A percentile compares a stretch with the other conserved stretches of the same genome.
These are phyloP conservation scores for Wickerhamomyces rabaulensis DNA, from an alignment of 805 yeast genomes.

Conservation along the genomic window DNA sequence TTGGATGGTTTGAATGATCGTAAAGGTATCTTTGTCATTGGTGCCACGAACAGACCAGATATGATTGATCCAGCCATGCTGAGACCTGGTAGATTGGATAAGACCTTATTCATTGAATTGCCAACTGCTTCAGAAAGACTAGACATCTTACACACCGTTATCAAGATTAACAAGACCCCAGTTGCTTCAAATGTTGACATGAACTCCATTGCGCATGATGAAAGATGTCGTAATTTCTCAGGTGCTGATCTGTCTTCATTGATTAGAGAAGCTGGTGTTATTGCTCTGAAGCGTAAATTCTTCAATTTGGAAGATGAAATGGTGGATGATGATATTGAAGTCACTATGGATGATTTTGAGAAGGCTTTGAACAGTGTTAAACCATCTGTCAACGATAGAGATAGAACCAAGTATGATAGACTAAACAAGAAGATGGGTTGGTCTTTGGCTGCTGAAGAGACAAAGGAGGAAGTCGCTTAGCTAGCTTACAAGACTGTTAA, in stretches of 20 bases:
- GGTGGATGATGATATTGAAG: slow-evolving; percentile 40
- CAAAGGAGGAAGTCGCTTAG: neutral
- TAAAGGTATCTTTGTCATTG: slow-evolving; percentile 88
- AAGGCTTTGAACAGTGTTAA: slow-evolving; percentile 69
- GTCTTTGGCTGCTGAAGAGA: slow-evolving; percentile 39
- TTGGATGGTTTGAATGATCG: slow-evolving; percentile 92
- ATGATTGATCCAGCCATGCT: slow-evolving; percentile 98
- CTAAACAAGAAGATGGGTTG: slow-evolving; percentile 73
- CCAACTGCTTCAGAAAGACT: slow-evolving; percentile 75
- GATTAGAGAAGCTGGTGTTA: slow-evolving; percentile 90
- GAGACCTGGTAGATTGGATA: slow-evolving; percentile 94
- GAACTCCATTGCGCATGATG: slow-evolving; percentile 58
- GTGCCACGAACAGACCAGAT: slow-evolving; percentile 97
- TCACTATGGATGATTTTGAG: slow-evolving; percentile 62
- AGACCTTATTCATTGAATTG: slow-evolving; percentile 84
- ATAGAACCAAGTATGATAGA: slow-evolving; percentile 69
- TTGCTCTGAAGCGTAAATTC: slow-evolving; percentile 73
- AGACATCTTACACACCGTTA: slow-evolving; percentile 77
- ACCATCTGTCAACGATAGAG: slow-evolving; percentile 88
- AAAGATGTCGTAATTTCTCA: slow-evolving; percentile 80
- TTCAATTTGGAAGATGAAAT: slow-evolving; percentile 46
- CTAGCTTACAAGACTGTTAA: neutral
- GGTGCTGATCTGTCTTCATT: slow-evolving; percentile 95
- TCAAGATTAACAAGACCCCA: slow-evolving; percentile 73
- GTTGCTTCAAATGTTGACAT: slow-evolving; percentile 59